A percentile compares a stretch with the other conserved stretches of the same genome.
phyloP scores from a whole-genome alignment of 2,329 filamentous ascomycete species.

The Epichloe gansuensis region DNA sequence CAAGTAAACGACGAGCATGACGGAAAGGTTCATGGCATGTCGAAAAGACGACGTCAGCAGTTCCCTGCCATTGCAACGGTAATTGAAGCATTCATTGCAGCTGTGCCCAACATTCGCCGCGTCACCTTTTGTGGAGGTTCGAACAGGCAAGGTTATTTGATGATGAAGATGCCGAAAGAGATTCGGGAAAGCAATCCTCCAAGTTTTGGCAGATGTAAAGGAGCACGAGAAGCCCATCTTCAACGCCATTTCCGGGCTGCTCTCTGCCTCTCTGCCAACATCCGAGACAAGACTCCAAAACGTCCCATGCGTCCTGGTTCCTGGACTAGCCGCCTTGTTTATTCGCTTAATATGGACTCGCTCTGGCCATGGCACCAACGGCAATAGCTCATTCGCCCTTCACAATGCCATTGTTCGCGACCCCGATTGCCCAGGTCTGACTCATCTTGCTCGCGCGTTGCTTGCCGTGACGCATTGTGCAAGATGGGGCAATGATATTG shows the following conservation, averaged over 20 bases:
- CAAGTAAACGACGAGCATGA: conserved; percentile 35
- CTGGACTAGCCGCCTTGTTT: conserved; percentile 33
- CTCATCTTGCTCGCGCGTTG: conserved; percentile 58
- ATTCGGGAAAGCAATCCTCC: conserved; percentile 53
- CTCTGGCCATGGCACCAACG: conserved; percentile 34
- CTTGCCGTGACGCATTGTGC: conserved; percentile 61
- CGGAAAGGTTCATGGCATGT: conserved; percentile 62
- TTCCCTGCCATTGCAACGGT: conserved; percentile 76
- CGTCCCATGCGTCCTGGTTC: conserved; percentile 29
- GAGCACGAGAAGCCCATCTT: conserved; percentile 18
- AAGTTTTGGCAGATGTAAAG: conserved; percentile 19
- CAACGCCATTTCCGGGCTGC: conserved; percentile 23
- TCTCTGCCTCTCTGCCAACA: conserved; percentile 31
- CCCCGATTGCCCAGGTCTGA: conserved; percentile 58
- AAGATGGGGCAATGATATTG: conserved; percentile 56
- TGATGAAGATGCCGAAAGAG: conserved; percentile 50
- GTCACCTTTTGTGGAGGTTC: conserved; percentile 82
- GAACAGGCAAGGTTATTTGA: conserved; percentile 73
- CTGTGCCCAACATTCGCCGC: conserved; percentile 56
- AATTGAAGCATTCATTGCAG: conserved; percentile 59
- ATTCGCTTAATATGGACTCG: conserved; percentile 39
- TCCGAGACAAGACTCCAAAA: conserved; percentile 19
- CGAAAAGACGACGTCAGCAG: conserved; percentile 64
- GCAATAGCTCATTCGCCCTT: conserved; percentile 57
- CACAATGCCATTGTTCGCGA: conserved; percentile 58